Percentiles rank a stretch among this genome's conserved stretches.
Evolutionary conservation across 78 protist species (phyloP).

Genomic region (Bodo saltans): DNA sequence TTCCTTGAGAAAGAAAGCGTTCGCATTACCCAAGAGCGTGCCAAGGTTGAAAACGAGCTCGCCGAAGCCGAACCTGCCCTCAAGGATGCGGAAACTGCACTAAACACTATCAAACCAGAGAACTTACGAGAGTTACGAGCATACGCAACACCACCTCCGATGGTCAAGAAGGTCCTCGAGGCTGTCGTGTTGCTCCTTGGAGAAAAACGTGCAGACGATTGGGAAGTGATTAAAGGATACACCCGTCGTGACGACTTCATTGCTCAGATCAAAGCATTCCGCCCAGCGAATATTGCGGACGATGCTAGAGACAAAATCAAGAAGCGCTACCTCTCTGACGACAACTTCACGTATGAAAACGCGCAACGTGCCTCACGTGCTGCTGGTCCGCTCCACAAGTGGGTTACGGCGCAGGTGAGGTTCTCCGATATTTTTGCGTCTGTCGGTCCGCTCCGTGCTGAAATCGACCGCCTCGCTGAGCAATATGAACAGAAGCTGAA

Average conservation of each 20-base stretch:
- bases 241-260: conserved; percentile 71
- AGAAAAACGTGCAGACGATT: conserved; percentile 56
- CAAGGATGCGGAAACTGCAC: conserved; percentile 66
- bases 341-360: conserved; percentile 58
- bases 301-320: conserved; percentile 35
- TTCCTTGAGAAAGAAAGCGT: conserved; percentile 49
- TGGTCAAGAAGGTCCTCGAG: conserved; percentile 75
- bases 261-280: conserved; percentile 61
- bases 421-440: conserved; percentile 69
- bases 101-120: conserved; percentile 59
- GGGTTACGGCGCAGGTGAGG: conserved; percentile 76
- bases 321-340: conserved; percentile 55
- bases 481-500: background rate
- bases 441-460: conserved; percentile 76
- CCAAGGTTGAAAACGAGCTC: conserved; percentile 59
- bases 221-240: conserved; percentile 68
- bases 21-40: conserved; percentile 32
- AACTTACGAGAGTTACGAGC: conserved; percentile 74
- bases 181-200: conserved; percentile 61
- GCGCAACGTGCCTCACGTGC: conserved; percentile 75
- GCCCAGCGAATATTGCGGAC: conserved; percentile 52
- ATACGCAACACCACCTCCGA: conserved; percentile 75
- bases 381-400: conserved; percentile 91
- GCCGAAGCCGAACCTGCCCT: conserved; percentile 81
- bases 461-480: conserved; percentile 51